Conservation (phyloP, 495 filamentous ascomycete genomes). For the Talaromyces trachyspermus region DNA sequence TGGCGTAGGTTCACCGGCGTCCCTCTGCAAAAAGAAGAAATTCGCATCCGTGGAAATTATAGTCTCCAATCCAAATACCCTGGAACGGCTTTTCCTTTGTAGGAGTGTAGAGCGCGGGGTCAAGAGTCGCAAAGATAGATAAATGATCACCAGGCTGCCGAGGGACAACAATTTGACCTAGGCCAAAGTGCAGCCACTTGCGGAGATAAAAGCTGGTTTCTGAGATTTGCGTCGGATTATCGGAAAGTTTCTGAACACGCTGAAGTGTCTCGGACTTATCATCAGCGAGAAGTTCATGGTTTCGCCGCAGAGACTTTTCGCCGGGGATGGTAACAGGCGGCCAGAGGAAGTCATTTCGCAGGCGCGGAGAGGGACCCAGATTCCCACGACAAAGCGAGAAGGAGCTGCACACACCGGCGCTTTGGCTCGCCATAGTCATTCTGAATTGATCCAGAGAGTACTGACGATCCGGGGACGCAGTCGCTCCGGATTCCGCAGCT, state of each 20-base stretch:
- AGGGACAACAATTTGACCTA: constrained; percentile 23
- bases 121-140: constrained; percentile 69
- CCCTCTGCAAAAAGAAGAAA: constrained; percentile 70
- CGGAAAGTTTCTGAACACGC: constrained; percentile 18
- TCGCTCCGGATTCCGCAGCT: constrained; percentile 38
- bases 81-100: constrained; percentile 72
- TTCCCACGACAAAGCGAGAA: constrained; percentile 26
- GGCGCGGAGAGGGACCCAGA: constrained; percentile 24
- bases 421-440: constrained; percentile 48
- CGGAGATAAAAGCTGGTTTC: constrained; percentile 63
- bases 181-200: constrained; percentile 57
- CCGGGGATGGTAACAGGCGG: constrained; percentile 66
- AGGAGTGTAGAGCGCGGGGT: constrained; percentile 63
- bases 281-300: constrained; percentile 1
- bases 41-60: constrained; percentile 80
- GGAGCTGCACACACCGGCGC: constrained; percentile 38
- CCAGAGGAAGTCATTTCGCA: constrained; percentile 48
- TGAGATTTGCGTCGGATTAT: constrained; percentile 43
- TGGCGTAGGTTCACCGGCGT: constrained; percentile 17
- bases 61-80: constrained; percentile 91
- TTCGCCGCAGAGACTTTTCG: constrained; percentile 21
- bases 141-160: constrained; percentile 55
- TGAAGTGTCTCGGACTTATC: constrained; percentile 28
- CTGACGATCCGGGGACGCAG: constrained; percentile 8
- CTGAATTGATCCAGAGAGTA: constrained; percentile 33